Evolutionary conservation across 805 yeast genomes (phyloP), one percentile per base, ranked within the genome.

Genomic region (Henningerozyma blattae): DNA sequence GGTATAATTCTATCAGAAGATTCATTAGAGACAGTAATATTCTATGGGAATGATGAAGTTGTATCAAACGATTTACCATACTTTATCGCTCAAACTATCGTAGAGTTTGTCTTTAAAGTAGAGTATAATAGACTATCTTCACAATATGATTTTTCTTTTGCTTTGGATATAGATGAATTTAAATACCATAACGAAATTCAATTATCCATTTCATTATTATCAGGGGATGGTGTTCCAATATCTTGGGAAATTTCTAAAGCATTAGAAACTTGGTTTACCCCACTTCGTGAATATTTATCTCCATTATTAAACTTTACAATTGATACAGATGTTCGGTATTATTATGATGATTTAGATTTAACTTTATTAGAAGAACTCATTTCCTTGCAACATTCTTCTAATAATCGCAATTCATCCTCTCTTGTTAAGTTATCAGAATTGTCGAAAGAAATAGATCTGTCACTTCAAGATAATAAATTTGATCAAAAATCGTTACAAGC

Each of bases 281-380:
- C 84, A 2, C 67, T 82, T 18, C 58, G 82, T 32, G 45, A 59
- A 1, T 56, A 62, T 18, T 59, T 87, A 34, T 50, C 65, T 7
- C 67, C 69, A 25, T 67, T 72, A 41, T 70, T 85, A 22, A 77
- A 80, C 45, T 75, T 89, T 49, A 71, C 87, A 4, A 64, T 87
- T 17, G 89, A 83, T 44, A 66, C 93, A 1, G 93, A 84, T 52
- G 67, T 83, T 24, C 79, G 78, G 39, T 79, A 79, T 54, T 83
- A 45, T 37, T 53, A 64, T 17, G 65, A 61, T 33, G 45, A 54
- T 26, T 34, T 59, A 24, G 38, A 58, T 2, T 46, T 56, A 20
- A 44, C 43, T 20, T 20, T 12, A 8, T 9, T 20, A 20, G 12
- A 8, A 9, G 24, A 20, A 1, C 8, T 1, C 12, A n/a, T n/a